A percentile compares a stretch with the other conserved stretches of the same genome.
These are phyloP conservation scores for Tuber borchii DNA, from an alignment of 495 filamentous ascomycete species.

Conservation along the genomic window DNA sequence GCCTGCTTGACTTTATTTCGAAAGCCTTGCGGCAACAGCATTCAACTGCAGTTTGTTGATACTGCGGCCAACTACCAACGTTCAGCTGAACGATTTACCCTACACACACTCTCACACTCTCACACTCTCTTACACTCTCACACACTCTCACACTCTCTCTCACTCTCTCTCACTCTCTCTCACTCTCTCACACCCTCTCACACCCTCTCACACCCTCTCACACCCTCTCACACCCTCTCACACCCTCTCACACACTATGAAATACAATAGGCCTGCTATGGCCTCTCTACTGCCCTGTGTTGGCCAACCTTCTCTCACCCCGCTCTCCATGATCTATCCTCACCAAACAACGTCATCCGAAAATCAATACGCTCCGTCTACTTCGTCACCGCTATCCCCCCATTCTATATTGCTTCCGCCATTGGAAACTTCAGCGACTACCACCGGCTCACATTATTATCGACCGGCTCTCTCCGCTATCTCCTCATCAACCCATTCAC, in stretches of 20 bases:
- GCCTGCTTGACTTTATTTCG: not conserved
- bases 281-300: conserved; percentile 15
- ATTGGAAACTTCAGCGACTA: conserved; percentile 4
- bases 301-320: not conserved
- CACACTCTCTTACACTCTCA: no score
- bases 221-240: no score
- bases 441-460: conserved; percentile 33
- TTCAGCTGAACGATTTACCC: not conserved
- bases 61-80: not conserved
- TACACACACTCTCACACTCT: no score
- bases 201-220: no score
- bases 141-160: no score
- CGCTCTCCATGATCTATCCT: conserved; percentile 15
- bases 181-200: no score
- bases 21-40: no score
- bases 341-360: conserved; percentile 10
- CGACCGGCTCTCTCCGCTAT: conserved; percentile 36
- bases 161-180: no score
- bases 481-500: conserved; percentile 33
- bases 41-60: not conserved
- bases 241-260: no score
- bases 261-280: conserved; percentile 8
- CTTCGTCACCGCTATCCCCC: conserved; percentile 28
- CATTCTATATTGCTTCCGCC: conserved; percentile 21
- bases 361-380: conserved; percentile 23